Base-by-base conservation (phyloP, 169 alveolate genomes). In the Perkinsus olseni region DNA sequence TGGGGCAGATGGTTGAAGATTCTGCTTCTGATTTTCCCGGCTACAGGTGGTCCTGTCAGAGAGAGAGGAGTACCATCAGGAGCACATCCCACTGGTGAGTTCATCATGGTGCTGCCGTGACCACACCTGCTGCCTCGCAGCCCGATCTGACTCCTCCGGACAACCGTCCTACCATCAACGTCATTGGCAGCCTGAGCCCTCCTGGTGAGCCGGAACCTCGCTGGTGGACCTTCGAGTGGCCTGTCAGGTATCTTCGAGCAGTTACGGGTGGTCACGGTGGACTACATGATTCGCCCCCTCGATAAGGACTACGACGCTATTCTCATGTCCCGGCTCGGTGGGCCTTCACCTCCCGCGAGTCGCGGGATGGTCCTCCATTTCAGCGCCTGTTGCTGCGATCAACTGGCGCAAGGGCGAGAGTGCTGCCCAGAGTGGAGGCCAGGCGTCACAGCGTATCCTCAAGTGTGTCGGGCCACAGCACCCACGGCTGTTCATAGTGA, bases 1-100 rank as follows among this genome's bases (percentile, higher is more conserved):
- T 97, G 93, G 96, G 97, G 13, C 31, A 91, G 39, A 95, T 93
- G 91, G 39, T 40, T 11, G 91, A 74, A 40, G 21, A 3, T 3
- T 0, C 82, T 62, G 82, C 31, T 13, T 13, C 82, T 62, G 36
- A 13, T 24, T 13, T 62, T n/a, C n/a, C n/a, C n/a, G n/a, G n/a
- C n/a, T n/a, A 4, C 31, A 62, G 82, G 82, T 62, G 28, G 82
- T 62, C 13, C 82, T 62, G 34, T 62, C 82, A 3, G 82, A 62
- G 82, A 62, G 82, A 24, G 82, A 62, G 82, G 82, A 62, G 34
- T 62, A 62, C 17, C 82, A 62, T 28, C 82, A 62, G 31, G 82
- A 62, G 82, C 82, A 62, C 17, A 62, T 62, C 82, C 82, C 82
- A 62, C 82, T 62, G 37, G 82, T 62, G 34, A 62, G 82, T 13